Conservation (phyloP, 179 eudicot genomes). For the Beta corolliflora region DNA sequence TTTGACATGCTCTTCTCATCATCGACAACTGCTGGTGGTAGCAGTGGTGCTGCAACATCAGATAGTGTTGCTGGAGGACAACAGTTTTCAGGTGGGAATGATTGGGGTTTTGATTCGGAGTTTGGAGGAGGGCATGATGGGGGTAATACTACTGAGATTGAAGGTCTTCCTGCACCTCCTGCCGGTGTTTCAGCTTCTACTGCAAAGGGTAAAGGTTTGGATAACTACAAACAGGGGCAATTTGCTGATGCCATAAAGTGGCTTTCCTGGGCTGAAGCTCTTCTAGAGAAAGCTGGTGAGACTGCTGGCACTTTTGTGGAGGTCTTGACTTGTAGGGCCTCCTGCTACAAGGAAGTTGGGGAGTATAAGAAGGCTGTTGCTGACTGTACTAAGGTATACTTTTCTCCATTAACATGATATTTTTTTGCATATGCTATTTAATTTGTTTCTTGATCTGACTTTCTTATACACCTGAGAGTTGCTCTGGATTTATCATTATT, state of each 20-base stretch:
- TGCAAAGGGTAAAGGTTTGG: slow-evolving; percentile 85
- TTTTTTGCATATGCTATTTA: background rate
- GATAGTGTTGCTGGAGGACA: slow-evolving; percentile 37
- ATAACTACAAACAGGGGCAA: slow-evolving; percentile 86
- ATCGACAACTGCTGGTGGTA: slow-evolving; percentile 34
- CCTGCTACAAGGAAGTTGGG: slow-evolving; percentile 99
- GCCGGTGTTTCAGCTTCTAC: slow-evolving; percentile 68
- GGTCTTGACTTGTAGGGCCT: slow-evolving; percentile 77
- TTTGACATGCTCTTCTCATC: slow-evolving; percentile 65
- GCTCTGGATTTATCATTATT: background rate
- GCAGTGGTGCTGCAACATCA: slow-evolving; percentile 26
- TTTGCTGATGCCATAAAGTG: slow-evolving; percentile 96
- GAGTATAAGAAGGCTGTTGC: slow-evolving; percentile 98
- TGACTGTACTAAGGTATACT: slow-evolving; percentile 85
- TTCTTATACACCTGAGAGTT: background rate
- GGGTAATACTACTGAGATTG: slow-evolving; percentile 75
- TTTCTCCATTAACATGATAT: background rate
- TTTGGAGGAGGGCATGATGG: slow-evolving; percentile 55
- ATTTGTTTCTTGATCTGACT: background rate
- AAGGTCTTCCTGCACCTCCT: slow-evolving; percentile 96
- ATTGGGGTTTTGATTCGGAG: slow-evolving; percentile 63
- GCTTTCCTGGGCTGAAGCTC: slow-evolving; percentile 96
- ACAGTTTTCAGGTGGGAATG: slow-evolving; percentile 64
- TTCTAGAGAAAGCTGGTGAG: slow-evolving; percentile 70
- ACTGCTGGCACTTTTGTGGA: slow-evolving; percentile 48